phyloP scores from a whole-genome alignment of 371 early-diverging fungal species.

The Lichtheimia ornata region DNA sequence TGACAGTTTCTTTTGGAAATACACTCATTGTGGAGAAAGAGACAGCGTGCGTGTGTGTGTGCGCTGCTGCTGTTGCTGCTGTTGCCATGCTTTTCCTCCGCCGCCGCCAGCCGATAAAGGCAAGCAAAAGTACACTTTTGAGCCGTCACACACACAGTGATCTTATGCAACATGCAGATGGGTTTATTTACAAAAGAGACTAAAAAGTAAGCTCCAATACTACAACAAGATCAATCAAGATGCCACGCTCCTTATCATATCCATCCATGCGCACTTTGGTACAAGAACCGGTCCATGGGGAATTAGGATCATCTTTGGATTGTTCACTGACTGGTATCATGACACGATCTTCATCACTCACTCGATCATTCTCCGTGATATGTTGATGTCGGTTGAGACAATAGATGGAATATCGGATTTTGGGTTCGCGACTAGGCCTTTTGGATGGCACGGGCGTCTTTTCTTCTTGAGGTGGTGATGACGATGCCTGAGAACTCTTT shows the following conservation, averaged over 20 bases:
- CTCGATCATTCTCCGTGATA: slow-evolving; percentile 18
- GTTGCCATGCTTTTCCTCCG: too few relatives aligned
- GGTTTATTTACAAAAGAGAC: not conserved
- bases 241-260: not conserved
- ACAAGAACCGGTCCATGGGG: not conserved
- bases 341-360: slow-evolving; percentile 44
- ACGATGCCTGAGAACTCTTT: not conserved
- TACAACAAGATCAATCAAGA: not conserved
- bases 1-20: slow-evolving; percentile 55
- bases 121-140: not conserved
- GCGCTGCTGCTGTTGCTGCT: too few relatives aligned
- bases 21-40: slow-evolving; percentile 34
- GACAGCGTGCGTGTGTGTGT: too few relatives aligned
- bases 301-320: slow-evolving; percentile 14
- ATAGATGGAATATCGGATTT: slow-evolving; percentile 44
- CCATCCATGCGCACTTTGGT: not conserved
- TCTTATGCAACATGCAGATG: not conserved
- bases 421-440: slow-evolving; percentile 8
- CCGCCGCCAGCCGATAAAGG: not conserved
- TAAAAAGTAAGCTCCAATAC: not conserved
- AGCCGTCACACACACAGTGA: not conserved
- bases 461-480: not conserved
- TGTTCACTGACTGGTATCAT: slow-evolving; percentile 42
- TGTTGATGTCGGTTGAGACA: slow-evolving; percentile 42
- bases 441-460: not conserved